Evolutionary conservation across 106 monocot species (phyloP).

Genomic region (Triglochin maritima): DNA sequence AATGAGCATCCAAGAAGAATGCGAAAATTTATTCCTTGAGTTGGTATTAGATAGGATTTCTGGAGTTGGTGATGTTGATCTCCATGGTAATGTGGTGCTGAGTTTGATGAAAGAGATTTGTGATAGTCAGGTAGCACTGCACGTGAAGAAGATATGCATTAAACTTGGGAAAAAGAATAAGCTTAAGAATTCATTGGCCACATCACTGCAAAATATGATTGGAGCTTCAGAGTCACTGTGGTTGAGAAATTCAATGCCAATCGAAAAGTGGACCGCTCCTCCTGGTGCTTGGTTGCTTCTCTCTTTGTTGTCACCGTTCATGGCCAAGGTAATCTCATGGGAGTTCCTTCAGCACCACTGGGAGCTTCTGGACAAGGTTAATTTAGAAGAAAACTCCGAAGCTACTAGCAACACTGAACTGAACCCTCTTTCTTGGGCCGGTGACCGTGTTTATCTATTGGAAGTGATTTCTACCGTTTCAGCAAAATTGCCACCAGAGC

Average conservation of each 20-base stretch:
- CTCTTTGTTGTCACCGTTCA: conserved; percentile 65
- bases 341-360: conserved; percentile 92
- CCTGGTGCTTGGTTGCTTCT: conserved; percentile 84
- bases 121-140: conserved; percentile 60
- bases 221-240: conserved; percentile 62
- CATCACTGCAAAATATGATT: conserved; percentile 72
- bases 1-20: conserved; percentile 87
- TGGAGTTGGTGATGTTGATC: conserved; percentile 19
- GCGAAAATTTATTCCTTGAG: conserved; percentile 91
- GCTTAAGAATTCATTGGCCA: conserved; percentile 45
- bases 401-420: conserved; percentile 17
- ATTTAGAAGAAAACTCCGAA: conserved; percentile 15
- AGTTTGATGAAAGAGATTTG: conserved; percentile 52
- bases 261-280: conserved; percentile 82
- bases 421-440: conserved; percentile 57
- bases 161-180: conserved; percentile 95
- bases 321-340: conserved; percentile 71
- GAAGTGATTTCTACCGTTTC: conserved; percentile 86
- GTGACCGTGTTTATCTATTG: conserved; percentile 70
- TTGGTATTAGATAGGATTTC: conserved; percentile 69
- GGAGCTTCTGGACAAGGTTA: conserved; percentile 68
- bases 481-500: conserved; percentile 57
- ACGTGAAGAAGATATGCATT: conserved; percentile 69
- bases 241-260: conserved; percentile 38
- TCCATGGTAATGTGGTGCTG: conserved; percentile 19